Conservation (phyloP, 176 grass and related monocot genomes). For the Miscanthus lutarioriparius region DNA sequence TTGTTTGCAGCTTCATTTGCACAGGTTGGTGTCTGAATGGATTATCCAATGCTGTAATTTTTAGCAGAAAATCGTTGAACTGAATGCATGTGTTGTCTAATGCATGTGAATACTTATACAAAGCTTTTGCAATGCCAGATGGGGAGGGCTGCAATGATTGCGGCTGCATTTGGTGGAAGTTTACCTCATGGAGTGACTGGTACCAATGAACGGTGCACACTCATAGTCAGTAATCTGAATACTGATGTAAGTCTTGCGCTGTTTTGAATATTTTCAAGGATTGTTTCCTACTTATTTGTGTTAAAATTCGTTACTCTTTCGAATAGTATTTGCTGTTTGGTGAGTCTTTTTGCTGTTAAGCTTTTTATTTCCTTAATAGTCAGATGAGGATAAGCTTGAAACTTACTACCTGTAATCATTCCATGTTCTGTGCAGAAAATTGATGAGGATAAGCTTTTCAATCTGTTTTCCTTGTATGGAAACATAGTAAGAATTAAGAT, state of each 20-base stretch:
- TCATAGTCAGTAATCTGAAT: conserved; percentile 96
- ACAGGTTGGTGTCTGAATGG: conserved; percentile 59
- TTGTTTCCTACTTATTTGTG: conserved; percentile 9
- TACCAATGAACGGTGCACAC: conserved; percentile 85
- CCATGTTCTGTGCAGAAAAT: conserved; percentile 62
- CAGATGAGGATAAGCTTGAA: background rate
- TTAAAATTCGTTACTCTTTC: background rate
- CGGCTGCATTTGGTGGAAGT: conserved; percentile 78
- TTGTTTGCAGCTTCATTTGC: conserved; percentile 61
- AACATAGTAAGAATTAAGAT: conserved; percentile 95
- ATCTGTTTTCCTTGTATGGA: conserved; percentile 95
- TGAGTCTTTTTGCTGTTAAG: background rate
- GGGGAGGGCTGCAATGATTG: conserved; percentile 71
- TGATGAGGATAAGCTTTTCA: conserved; percentile 96
- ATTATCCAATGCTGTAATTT: conserved; percentile 18
- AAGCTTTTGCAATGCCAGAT: conserved; percentile 53
- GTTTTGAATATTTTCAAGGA: background rate
- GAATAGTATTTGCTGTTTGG: background rate
- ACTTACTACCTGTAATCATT: background rate
- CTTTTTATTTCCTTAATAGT: background rate
- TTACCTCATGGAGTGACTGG: conserved; percentile 68
- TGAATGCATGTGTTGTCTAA: conserved; percentile 28
- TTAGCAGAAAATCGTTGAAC: background rate
- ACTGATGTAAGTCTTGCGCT: conserved; percentile 74
- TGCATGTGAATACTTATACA: conserved; percentile 10